Evolutionary conservation across 257 asterid genomes (phyloP), one percentile per base, ranked within the genome.

Genomic region (Scutellaria minor): DNA sequence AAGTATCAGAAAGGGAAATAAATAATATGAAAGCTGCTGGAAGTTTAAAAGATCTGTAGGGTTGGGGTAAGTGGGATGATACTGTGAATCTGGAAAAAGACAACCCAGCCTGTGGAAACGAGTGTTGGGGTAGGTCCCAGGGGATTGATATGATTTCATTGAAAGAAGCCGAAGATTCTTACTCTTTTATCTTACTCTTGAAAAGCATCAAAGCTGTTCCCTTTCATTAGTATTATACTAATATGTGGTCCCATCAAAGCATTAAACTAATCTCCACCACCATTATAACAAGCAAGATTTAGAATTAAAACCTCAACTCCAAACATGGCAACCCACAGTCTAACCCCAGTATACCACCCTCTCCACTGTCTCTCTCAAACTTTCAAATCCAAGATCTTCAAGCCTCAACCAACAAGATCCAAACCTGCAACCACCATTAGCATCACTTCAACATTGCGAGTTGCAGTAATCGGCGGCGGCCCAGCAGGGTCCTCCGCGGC

Each of bases 401-500:
- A 66, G 27, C 81, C 79, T 20, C 80, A 66, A 56, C 15, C 47
- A 64, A 48, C 72, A 72, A 60, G 73, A 75, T 47, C 12, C 82
- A 79, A 40, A 42, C 64, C 47, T 11, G 58, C 37, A 8, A 56
- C 37, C 64, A 56, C 78, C 59, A 45, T 67, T 51, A 48, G 15
- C 71, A 73, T 65, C 79, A 67, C 56, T 72, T 75, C 83, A 54
- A 84, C 85, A 68, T 83, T 91, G 44, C 83, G 97, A 9, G 98
- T 93, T 4, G 98, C 97, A 1, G 97, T 93, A 20, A 71, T 91
- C 0, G 98, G 98, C 0, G 98, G 97, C 1, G 97, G 97, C 10
- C 98, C 96, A 0, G 98, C 96, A 6, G 98, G 98, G 0, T 97
- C 97, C 39, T 39, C 84, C 40, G 97, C 98, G 5, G 96, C 97